Conservation (phyloP, 2,329 filamentous ascomycete species). For the Pyrenophora graminea region DNA sequence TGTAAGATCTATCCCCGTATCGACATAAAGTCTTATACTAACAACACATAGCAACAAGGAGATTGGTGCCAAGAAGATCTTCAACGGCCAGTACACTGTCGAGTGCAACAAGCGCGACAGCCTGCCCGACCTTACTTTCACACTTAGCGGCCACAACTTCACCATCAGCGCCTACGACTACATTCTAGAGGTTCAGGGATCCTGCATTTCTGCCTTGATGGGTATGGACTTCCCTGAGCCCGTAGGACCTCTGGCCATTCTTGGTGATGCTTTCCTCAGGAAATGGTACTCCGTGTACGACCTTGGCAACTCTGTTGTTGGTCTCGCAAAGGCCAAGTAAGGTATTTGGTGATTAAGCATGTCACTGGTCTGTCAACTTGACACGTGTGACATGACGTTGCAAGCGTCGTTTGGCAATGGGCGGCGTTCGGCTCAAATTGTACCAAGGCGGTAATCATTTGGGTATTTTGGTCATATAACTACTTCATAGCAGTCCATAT, state of each 20-base stretch:
- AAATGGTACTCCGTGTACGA: conserved; percentile 97
- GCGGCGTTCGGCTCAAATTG: conserved; percentile 30
- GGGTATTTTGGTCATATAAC: conserved; percentile 13
- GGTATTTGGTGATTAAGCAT: not conserved
- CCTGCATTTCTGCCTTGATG: conserved; percentile 97
- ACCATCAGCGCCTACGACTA: conserved; percentile 88
- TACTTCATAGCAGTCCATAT: conserved; percentile 7
- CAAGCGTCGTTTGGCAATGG: conserved; percentile 7
- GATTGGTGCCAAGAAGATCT: conserved; percentile 97
- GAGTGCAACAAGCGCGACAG: conserved; percentile 82
- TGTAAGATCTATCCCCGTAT: conserved; percentile 56
- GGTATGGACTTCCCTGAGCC: conserved; percentile 86
- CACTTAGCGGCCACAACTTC: conserved; percentile 88
- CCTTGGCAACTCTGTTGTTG: conserved; percentile 84
- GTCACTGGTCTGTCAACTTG: no score
- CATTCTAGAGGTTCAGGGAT: conserved; percentile 91
- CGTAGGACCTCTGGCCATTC: conserved; percentile 87
- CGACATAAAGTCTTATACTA: conserved; percentile 10
- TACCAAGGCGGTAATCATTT: conserved; percentile 19
- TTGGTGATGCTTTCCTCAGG: conserved; percentile 82
- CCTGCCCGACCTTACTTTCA: conserved; percentile 91
- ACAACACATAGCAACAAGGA: conserved; percentile 71
- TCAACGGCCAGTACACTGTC: conserved; percentile 93
- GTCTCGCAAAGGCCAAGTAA: conserved; percentile 82
- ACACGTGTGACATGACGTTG: conserved; percentile 4